Evolutionary conservation across 23 red algal species (phyloP), one percentile per base, ranked within the genome.

Genomic region (Agarophyton chilense): DNA sequence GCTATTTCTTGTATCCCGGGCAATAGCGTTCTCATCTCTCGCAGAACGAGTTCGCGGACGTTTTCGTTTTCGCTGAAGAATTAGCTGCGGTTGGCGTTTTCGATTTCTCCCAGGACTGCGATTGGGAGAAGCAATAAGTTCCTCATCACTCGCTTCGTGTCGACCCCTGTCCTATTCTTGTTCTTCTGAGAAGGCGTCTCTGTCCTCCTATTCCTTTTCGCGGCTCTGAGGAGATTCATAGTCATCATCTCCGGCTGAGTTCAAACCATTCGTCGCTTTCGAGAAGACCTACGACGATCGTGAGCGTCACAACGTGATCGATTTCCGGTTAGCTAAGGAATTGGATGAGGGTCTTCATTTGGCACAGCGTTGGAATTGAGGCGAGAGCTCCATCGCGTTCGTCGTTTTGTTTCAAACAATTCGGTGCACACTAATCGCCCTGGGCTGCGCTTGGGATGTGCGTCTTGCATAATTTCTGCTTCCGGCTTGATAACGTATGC

Each of bases 41-140:
- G n/a, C 72, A 21, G 44, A 12, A 22, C 86, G 72, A 22, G 24
- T 54, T 36, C 53, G 43, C 14, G 36, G 28, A 2, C 86, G 86
- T 7, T 70, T 63, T 50, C 73, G 73, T 17, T 52, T 61, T 33
- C 58, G 54, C 8, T 10, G 26, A 28, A 70, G 34, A 31, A 26
- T 75, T 58, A 72, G 86, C 41, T 72, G 28, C 0, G 86, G 73
- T 24, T 70, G 76, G 14, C 49, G 39, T n/a, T 81, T 90, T 32
- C 73, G 75, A 79, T 18, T 72, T 42, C 70, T 44, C 13, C 46
- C 24, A 29, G 40, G n/a, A 21, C 45, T 7, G 36, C 76, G 78
- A 25, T 53, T 10, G 26, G 72, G 19, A 63, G 55, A 47, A n/a
- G n/a, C n/a, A n/a, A n/a, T n/a, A n/a, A n/a, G n/a, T n/a, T n/a